phyloP scores from a whole-genome alignment of 1,284 basidiomycete species.

The Rhizoctonia solani region DNA sequence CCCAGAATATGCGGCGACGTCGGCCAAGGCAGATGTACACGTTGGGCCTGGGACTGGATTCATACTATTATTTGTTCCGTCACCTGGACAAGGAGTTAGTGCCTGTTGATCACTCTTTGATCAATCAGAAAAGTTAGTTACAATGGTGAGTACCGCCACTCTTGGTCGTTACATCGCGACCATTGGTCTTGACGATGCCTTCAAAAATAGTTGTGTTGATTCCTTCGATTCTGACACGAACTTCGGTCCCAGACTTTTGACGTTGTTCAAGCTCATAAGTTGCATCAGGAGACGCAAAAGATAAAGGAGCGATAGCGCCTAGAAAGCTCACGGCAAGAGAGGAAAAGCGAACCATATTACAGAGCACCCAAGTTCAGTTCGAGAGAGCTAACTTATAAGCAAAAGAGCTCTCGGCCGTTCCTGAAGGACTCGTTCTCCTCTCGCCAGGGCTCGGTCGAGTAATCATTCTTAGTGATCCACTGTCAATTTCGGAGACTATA shows the following conservation, averaged over 20 bases:
- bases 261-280: background rate
- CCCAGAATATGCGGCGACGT: background rate
- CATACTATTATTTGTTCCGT: background rate
- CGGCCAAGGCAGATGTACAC: constrained; percentile 5
- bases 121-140: background rate
- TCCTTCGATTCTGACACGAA: background rate
- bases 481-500: too few relatives aligned
- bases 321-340: background rate
- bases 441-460: too few relatives aligned
- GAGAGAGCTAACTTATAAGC: too few relatives aligned
- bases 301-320: background rate
- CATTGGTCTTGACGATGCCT: background rate
- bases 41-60: constrained; percentile 20
- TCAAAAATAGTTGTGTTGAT: background rate
- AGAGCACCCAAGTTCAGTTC: too few relatives aligned
- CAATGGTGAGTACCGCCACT: constrained; percentile 16
- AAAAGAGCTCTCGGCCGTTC: too few relatives aligned
- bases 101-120: background rate
- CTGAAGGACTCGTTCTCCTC: too few relatives aligned
- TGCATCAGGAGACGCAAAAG: background rate
- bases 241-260: background rate
- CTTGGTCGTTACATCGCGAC: background rate
- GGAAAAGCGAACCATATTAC: background rate
- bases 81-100: constrained; percentile 4
- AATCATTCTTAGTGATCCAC: too few relatives aligned